Percentiles rank a stretch among this genome's conserved stretches.
phyloP scores from a whole-genome alignment of 164 flowering plant genomes.

The Echeveria elegans region DNA sequence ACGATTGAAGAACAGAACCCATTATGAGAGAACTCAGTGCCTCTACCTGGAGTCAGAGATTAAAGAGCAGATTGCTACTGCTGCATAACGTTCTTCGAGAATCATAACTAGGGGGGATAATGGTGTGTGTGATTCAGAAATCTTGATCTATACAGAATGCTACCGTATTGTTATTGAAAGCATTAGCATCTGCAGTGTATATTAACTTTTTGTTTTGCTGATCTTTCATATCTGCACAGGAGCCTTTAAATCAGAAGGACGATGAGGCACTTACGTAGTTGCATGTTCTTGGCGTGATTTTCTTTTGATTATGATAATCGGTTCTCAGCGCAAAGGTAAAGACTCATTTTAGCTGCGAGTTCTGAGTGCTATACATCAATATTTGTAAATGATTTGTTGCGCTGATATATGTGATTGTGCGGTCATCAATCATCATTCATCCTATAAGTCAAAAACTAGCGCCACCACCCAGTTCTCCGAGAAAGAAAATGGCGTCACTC shows the following conservation, averaged over 20 bases:
- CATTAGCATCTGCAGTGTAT: neutral
- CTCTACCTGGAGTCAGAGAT: conserved; percentile 2
- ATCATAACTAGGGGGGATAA: neutral
- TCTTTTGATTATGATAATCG: too few species aligned
- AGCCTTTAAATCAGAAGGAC: neutral
- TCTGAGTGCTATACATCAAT: too few species aligned
- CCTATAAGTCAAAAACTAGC: neutral
- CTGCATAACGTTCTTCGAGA: neutral
- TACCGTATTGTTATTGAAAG: neutral
- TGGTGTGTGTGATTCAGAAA: neutral
- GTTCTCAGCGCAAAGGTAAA: too few species aligned
- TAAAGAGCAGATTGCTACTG: neutral
- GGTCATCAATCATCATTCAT: neutral
- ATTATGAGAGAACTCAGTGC: neutral
- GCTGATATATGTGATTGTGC: neutral
- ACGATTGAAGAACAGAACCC: neutral
- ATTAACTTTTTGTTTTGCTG: neutral
- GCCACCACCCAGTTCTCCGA: neutral
- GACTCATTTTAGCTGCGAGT: too few species aligned
- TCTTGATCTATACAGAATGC: neutral
- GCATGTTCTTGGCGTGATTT: too few species aligned
- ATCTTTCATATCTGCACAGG: neutral
- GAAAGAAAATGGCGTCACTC: conserved; percentile 2
- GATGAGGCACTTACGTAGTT: too few species aligned
- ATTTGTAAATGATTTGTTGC: too few species aligned